Conservation (phyloP, 1,139 yeast species). For the Pichia sp. region DNA sequence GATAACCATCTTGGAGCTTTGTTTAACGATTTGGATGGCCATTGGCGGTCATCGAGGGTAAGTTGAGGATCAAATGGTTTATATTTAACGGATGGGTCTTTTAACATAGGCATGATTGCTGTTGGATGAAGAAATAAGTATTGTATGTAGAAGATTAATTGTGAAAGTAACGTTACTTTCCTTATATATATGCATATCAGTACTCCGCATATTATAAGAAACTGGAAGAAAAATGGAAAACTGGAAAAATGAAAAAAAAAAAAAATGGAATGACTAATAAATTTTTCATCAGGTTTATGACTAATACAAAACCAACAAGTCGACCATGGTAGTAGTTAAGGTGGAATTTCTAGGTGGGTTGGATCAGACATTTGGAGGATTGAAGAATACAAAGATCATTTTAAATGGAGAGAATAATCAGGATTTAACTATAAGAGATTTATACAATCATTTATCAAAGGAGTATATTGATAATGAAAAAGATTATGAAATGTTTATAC, state of each 20-base stretch:
- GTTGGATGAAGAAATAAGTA: background rate
- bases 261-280: no score
- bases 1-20: conserved; percentile 95
- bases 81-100: conserved; percentile 77
- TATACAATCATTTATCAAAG: conserved; percentile 49
- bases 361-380: conserved; percentile 44
- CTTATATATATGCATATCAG: no score
- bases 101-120: conserved; percentile 38
- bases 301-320: no score
- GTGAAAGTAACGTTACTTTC: no score
- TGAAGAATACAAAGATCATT: conserved; percentile 30
- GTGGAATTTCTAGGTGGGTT: conserved; percentile 39
- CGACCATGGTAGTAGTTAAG: conserved; percentile 8
- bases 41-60: conserved; percentile 65
- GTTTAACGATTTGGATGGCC: conserved; percentile 75
- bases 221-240: background rate
- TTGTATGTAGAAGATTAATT: no score
- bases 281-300: no score
- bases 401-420: conserved; percentile 10
- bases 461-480: conserved; percentile 54
- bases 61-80: conserved; percentile 55
- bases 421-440: conserved; percentile 34
- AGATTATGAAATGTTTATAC: conserved; percentile 70
- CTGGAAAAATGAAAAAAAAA: no score
- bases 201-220: background rate